These are phyloP conservation scores for Manihot esculenta DNA, from an alignment of 441 rosid genomes.

Conservation along the genomic window DNA sequence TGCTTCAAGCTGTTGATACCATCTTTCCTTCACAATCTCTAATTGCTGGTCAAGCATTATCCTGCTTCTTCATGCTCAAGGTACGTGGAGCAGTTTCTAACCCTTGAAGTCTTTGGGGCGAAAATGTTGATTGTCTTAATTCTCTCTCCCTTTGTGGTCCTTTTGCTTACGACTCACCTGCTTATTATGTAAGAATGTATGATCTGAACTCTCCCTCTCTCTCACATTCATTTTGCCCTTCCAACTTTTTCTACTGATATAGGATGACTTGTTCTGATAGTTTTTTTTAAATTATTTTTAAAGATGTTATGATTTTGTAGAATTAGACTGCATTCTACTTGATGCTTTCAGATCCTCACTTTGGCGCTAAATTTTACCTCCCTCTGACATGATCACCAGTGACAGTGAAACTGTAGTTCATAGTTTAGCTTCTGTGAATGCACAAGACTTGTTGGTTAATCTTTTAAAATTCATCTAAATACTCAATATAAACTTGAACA, in stretches of 20 bases:
- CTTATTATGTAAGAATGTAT: background rate
- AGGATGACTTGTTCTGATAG: background rate
- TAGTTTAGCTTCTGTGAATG: background rate
- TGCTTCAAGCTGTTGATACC: constrained; percentile 69
- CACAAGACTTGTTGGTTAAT: background rate
- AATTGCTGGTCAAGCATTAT: constrained; percentile 77
- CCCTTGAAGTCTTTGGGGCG: background rate
- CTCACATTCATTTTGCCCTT: background rate
- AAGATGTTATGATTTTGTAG: background rate
- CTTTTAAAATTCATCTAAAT: background rate
- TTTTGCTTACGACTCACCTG: background rate
- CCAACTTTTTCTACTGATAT: background rate
- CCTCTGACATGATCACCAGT: background rate
- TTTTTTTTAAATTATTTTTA: too few species aligned
- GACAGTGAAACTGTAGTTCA: background rate
- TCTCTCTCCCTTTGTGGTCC: background rate
- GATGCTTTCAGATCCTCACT: background rate
- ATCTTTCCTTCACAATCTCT: constrained; percentile 63
- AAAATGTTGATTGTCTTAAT: background rate
- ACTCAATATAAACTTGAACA: constrained; percentile 4
- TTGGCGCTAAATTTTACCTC: background rate
- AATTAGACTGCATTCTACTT: background rate
- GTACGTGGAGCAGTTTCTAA: constrained; percentile 28
- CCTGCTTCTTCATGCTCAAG: constrained; percentile 88
- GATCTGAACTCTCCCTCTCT: background rate